Percentiles rank a stretch among this genome's conserved stretches.
phyloP scores from a whole-genome alignment of 129 eudicot species.

The Solidago caesia region DNA sequence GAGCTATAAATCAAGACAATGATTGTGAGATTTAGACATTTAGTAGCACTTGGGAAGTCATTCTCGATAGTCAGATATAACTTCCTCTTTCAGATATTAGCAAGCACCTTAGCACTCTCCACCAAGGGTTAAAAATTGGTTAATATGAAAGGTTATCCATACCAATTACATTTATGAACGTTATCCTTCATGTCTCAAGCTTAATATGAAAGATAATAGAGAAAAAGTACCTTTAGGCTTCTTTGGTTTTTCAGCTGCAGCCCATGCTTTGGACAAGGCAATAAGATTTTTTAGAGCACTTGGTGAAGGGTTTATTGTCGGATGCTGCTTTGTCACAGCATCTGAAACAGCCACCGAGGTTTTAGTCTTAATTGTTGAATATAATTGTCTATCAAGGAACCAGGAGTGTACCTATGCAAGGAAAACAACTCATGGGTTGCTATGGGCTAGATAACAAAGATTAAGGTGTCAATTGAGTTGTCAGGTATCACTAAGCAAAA shows the following conservation, averaged over 20 bases:
- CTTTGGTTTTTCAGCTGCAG: slow-evolving; percentile 28
- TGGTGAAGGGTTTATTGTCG: slow-evolving; percentile 29
- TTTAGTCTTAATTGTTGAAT: slow-evolving; percentile 8
- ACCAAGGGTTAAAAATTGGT: too few species aligned
- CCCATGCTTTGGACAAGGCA: slow-evolving; percentile 31
- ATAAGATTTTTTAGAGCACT: slow-evolving; percentile 27
- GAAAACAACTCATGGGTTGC: neutral
- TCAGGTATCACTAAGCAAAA: neutral
- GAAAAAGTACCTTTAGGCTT: slow-evolving; percentile 37
- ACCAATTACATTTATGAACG: neutral
- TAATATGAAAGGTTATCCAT: neutral
- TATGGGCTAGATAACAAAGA: neutral
- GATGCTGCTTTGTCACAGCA: slow-evolving; percentile 20
- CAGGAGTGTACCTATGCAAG: neutral
- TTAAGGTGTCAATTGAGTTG: neutral
- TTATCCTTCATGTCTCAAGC: slow-evolving; percentile 9
- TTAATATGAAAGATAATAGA: neutral
- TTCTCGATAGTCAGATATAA: neutral
- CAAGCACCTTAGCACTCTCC: too few species aligned
- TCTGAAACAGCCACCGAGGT: neutral
- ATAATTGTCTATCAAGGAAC: neutral
- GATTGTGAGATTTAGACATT: neutral
- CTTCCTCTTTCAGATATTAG: neutral
- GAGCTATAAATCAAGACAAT: slow-evolving; percentile 39
- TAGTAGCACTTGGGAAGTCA: neutral